phyloP scores from a whole-genome alignment of 495 filamentous ascomycete genomes.

The Thozetella sp. region DNA sequence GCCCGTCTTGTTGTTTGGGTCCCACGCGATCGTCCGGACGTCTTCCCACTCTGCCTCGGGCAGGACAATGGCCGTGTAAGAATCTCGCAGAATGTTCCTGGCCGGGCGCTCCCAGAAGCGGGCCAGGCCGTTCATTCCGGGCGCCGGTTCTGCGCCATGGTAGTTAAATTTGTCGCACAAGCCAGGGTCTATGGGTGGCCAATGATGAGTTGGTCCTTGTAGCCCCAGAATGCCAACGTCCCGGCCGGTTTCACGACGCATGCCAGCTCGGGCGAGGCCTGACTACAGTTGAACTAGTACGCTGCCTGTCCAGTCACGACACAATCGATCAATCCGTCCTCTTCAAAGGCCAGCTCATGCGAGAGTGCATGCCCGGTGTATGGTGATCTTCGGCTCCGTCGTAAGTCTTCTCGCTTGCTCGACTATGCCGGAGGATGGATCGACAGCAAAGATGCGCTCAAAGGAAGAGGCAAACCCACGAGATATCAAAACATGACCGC shows the following conservation, averaged over 20 bases:
- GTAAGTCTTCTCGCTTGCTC: constrained; percentile 49
- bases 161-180: constrained; percentile 49
- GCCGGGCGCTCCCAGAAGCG: constrained; percentile 64
- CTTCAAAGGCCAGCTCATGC: constrained; percentile 51
- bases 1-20: constrained; percentile 39
- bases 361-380: constrained; percentile 44
- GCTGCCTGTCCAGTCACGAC: constrained; percentile 63
- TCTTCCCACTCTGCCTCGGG: constrained; percentile 51
- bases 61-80: constrained; percentile 48
- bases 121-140: constrained; percentile 50
- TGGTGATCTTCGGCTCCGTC: constrained; percentile 43
- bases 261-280: constrained; percentile 55
- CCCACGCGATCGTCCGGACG: constrained; percentile 55
- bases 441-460: constrained; percentile 49
- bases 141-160: constrained; percentile 38
- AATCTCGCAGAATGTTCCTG: constrained; percentile 49
- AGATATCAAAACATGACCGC: constrained; percentile 60
- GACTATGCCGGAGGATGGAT: constrained; percentile 63
- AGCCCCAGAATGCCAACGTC: constrained; percentile 64
- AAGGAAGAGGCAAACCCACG: constrained; percentile 54
- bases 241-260: constrained; percentile 54
- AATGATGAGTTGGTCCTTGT: constrained; percentile 59
- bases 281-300: constrained; percentile 64
- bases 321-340: constrained; percentile 52
- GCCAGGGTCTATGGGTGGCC: constrained; percentile 47